Evolutionary conservation across 768 basidiomycete species (phyloP), one percentile per base, ranked within the genome.

Genomic region (Pulveroboletus frians): DNA sequence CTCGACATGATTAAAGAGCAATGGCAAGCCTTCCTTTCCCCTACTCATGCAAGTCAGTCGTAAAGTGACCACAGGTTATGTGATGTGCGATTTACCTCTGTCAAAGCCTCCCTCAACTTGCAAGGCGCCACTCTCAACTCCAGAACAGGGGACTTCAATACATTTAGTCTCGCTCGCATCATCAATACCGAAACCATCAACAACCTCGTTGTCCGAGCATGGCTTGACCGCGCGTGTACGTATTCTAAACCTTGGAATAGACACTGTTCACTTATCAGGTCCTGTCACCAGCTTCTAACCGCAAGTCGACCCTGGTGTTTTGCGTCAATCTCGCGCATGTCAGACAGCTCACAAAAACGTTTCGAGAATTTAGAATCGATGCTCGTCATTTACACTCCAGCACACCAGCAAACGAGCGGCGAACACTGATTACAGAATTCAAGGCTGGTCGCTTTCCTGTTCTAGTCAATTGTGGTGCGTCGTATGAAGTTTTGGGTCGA

Each of bases 251-350:
- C n/a, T 30, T 20, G 47, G 26, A 21, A 30, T 15, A 38, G 15
- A 47, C 26, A 36, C 34, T 41, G 58, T 37, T 56, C 15, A 29
- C 41, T 40, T 21, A 27, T 43, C 9, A 23, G 26, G 5, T 31
- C 42, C 31, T 32, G 21, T 52, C 11, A 18, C 35, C 15, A 53
- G 30, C 55, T 84, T 78, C 71, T 6, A 71, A 74, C 10, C 80
- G 94, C 40, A 85, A 83, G 67, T 94, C 94, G 2, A 96, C 92
- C 0, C 72, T 98, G 4, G 79, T 95, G n/a, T 97, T 98, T 63
- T 92, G 90, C 53, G 86, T 93, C 48, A 85, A 89, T 55, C 65
- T 95, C 1, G 75, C 80, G 0, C 95, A 98, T 65, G 88, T 95
- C 31, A 70, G 76, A 37, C 77, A 77, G 5, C 71, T 98, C 37